A percentile compares a stretch with the other conserved stretches of the same genome.
Evolutionary conservation across 139 green algal genomes (phyloP).

Genomic region (Chlamydomonas sp.): DNA sequence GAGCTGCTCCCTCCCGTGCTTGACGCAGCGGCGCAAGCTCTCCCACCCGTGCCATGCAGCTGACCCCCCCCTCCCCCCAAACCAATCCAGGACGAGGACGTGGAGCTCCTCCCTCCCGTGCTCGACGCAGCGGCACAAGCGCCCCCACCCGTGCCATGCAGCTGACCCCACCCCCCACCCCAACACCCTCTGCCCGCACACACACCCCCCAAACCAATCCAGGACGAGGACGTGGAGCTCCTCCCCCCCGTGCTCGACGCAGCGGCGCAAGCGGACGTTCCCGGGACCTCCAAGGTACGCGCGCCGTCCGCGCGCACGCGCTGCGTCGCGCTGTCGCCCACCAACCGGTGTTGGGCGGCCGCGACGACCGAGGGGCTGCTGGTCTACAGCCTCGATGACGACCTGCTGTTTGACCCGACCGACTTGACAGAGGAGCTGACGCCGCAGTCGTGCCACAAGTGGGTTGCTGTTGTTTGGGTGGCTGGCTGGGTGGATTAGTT

Average conservation of each 20-base stretch:
- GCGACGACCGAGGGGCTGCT: constrained; percentile 88
- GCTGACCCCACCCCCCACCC: neutral
- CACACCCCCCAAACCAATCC: too few relatives aligned
- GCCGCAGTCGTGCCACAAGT: constrained; percentile 55
- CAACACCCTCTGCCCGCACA: neutral
- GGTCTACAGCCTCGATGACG: constrained; percentile 77
- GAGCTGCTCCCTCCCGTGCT: too few relatives aligned
- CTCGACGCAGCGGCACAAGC: too few relatives aligned
- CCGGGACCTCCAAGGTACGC: constrained; percentile 28
- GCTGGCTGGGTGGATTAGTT: too few relatives aligned
- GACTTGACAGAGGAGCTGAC: constrained; percentile 89
- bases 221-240: constrained; percentile 33
- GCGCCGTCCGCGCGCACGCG: constrained; percentile 43
- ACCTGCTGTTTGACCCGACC: constrained; percentile 83
- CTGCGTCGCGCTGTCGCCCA: constrained; percentile 75
- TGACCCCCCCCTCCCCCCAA: neutral
- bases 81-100: neutral
- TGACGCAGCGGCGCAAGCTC: too few relatives aligned
- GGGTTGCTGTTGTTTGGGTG: too few relatives aligned
- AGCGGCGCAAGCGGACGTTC: constrained; percentile 23
- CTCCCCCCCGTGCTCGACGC: constrained; percentile 30
- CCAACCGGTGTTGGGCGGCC: constrained; percentile 74
- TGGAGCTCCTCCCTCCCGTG: neutral
- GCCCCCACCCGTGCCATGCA: too few relatives aligned
- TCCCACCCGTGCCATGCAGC: too few relatives aligned